Evolutionary conservation across 1,284 basidiomycete genomes (phyloP), one percentile per base, ranked within the genome.

Genomic region (Leccinum pseudoinsigne): DNA sequence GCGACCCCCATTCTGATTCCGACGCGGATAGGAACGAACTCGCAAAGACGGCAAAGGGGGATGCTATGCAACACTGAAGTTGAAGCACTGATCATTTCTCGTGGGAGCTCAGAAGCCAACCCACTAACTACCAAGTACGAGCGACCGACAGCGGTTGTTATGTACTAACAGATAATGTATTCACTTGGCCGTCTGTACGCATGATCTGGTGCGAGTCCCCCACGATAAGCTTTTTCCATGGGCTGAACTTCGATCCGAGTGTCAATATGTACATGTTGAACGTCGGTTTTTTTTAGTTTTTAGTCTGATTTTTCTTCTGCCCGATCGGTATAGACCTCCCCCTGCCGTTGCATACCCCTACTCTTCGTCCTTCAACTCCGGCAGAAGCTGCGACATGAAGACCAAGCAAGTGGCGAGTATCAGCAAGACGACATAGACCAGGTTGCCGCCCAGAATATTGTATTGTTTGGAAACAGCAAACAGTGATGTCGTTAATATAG

Each of bases 11-110:
- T 10, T 58, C 60, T 70, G 36, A 57, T 61, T 28, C 14, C 62
- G 23, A 12, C 21, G 18, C n/a, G 23, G 47, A 26, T 53, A 47
- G 89, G 70, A 86, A 82, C 68, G 89, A 91, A 68, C 79, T 91
- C 18, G 82, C 82, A 55, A 91, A 90, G 76, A 84, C 82, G 57
- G 82, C 79, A 62, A 84, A 84, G 67, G 78, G 72, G 18, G 80
- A 82, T 31, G 78, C 82, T 4, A 89, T 88, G 87, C 83, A 88
- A 69, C 85, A 84, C 68, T 88, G 72, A 75, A 63, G 23, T 0
- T 21, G 1, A 23, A 23, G 11, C 4, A 0, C 10, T 45, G n/a
- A 18, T 45, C 42, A 0, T 45, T 18, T 10, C n/a, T 45, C 42
- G 42, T 45, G 42, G 42, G 11, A 2, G n/a, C 40, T 9, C 16